These are phyloP conservation scores for Gentiana dahurica DNA, from an alignment of 257 asterid genomes.

Conservation along the genomic window DNA sequence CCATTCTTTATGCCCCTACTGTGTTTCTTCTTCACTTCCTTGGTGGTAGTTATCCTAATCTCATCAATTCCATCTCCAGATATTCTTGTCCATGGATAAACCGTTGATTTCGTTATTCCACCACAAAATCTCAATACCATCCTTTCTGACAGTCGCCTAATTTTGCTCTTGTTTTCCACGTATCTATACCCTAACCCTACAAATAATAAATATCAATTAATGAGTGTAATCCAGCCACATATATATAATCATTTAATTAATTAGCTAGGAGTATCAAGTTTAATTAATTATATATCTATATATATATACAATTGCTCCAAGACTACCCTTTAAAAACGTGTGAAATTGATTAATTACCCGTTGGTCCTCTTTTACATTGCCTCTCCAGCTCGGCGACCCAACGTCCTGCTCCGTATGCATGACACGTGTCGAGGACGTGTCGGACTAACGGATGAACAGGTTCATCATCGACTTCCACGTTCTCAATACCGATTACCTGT, in stretches of 20 bases:
- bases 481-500: slow-evolving; percentile 58
- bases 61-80: slow-evolving; percentile 5
- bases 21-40: not conserved
- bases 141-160: slow-evolving; percentile 14
- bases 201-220: not conserved
- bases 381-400: slow-evolving; percentile 40
- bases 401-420: slow-evolving; percentile 51
- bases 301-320: too few species aligned
- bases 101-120: slow-evolving; percentile 11
- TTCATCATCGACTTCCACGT: slow-evolving; percentile 32
- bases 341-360: not conserved
- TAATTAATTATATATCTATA: too few species aligned
- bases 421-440: slow-evolving; percentile 30
- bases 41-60: slow-evolving; percentile 8
- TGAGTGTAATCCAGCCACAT: too few species aligned
- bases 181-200: not conserved
- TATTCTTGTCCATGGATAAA: not conserved
- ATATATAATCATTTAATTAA: not conserved
- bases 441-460: slow-evolving; percentile 20
- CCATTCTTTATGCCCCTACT: not conserved
- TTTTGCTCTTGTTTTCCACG: slow-evolving; percentile 1
- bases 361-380: slow-evolving; percentile 26
- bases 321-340: slow-evolving; percentile 10
- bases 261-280: too few species aligned
- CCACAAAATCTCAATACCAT: slow-evolving; percentile 13